Evolutionary conservation across 768 basidiomycete species (phyloP), one percentile per base, ranked within the genome.

Genomic region (Amyloporia xantha): DNA sequence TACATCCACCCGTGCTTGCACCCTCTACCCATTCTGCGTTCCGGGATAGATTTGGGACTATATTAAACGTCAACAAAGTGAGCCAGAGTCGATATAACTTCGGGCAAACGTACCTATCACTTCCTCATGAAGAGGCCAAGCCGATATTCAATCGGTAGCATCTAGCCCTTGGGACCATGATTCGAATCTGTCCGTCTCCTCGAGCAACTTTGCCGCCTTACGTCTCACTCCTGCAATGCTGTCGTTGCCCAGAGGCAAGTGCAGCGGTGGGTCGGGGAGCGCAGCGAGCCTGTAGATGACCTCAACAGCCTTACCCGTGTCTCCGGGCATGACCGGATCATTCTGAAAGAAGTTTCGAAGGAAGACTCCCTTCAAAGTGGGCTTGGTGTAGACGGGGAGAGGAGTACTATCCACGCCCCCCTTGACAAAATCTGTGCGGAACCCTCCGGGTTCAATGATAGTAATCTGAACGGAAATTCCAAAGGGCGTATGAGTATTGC

Each of bases 161-260:
- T 44, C 24, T 26, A 49, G 23, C 12, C 21, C 21, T 2, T 42
- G 33, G 2, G 49, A 50, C 53, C 53, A 50, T 6, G 44, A 25
- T 20, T 12, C 44, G n/a, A 47, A 50, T 25, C 41, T 26, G 23
- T 53, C 44, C 5, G 49, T 20, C 12, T 57, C 59, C 3, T 4
- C 49, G 5, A 23, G 19, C 2, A 57, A 28, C 30, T 37, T 44
- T 41, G n/a, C 41, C 13, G 54, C 54, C 44, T 49, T 54, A 21
- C 33, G 40, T 27, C 19, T 41, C 20, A 58, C 54, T 20, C 53
- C 28, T 4, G 27, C 21, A 46, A 58, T 41, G 2, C 44, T 40
- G 37, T 62, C 58, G 25, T 52, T 33, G 4, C 60, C 60, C 2
- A 63, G 46, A 0, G 55, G 39, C 24, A 61, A 33, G 17, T 50